Conservation (phyloP, 164 flowering plant genomes). For the Piper betle region DNA sequence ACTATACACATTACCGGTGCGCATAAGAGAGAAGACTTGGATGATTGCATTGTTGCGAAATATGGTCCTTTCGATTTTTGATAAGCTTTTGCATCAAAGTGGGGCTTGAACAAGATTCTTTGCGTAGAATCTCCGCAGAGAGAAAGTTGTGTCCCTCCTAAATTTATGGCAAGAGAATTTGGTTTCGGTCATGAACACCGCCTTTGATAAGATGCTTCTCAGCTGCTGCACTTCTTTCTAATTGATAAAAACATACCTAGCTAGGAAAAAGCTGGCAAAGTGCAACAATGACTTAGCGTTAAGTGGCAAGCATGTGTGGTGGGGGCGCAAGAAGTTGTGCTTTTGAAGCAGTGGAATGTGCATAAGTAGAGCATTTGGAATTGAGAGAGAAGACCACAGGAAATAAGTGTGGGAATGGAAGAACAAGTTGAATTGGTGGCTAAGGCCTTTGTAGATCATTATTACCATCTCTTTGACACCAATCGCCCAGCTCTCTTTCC, state of each 20-base stretch:
- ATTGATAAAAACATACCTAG: neutral
- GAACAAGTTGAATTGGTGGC: slow-evolving; percentile 51
- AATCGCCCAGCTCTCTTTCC: slow-evolving; percentile 36
- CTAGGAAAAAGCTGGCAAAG: neutral
- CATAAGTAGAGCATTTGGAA: neutral
- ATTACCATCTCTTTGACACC: slow-evolving; percentile 59
- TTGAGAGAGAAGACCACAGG: neutral
- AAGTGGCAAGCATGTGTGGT: neutral
- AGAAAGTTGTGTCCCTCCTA: neutral
- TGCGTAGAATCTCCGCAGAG: slow-evolving; percentile 2
- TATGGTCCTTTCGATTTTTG: neutral
- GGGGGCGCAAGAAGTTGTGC: neutral
- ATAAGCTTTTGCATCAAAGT: neutral
- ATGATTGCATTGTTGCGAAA: too few relatives aligned
- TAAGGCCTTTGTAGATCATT: slow-evolving; percentile 68
- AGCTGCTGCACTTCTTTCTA: neutral
- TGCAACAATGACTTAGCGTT: neutral
- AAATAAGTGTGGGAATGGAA: slow-evolving; percentile 23
- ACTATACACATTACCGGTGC: too few relatives aligned
- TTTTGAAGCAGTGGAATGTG: neutral
- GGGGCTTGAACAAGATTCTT: neutral
- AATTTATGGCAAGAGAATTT: neutral
- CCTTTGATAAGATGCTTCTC: neutral
- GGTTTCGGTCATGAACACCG: neutral
- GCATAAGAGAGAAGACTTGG: too few relatives aligned